Evolutionary conservation across 805 yeast genomes (phyloP).

Genomic region (Kodamaea fukazawae): DNA sequence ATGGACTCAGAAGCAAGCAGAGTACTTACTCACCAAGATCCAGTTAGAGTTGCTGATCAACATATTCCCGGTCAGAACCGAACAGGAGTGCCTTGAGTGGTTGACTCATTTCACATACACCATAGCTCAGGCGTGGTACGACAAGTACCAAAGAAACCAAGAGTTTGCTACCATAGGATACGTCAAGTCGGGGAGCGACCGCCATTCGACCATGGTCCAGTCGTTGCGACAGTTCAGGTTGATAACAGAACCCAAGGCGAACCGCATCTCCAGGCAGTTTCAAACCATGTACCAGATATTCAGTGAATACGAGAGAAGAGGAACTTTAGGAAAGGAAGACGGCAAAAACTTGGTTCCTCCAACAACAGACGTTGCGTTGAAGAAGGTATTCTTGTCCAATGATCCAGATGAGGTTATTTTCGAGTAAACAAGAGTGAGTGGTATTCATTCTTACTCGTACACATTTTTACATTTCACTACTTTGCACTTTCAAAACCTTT

Average conservation of each 20-base stretch:
- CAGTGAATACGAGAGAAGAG: slow-evolving; percentile 21
- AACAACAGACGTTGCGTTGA: slow-evolving; percentile 48
- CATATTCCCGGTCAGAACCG: slow-evolving; percentile 48
- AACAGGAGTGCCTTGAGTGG: slow-evolving; percentile 50
- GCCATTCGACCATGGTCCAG: slow-evolving; percentile 45
- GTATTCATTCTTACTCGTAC: not conserved
- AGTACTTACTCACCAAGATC: slow-evolving; percentile 38
- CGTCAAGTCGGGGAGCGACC: slow-evolving; percentile 52
- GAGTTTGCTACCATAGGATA: slow-evolving; percentile 54
- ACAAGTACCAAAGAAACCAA: slow-evolving; percentile 52
- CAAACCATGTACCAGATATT: slow-evolving; percentile 28
- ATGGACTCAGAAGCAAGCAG: slow-evolving; percentile 29
- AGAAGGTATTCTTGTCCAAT: slow-evolving; percentile 44
- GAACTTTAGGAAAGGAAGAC: slow-evolving; percentile 41
- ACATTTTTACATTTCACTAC: no score
- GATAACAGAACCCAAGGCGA: slow-evolving; percentile 53
- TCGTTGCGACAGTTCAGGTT: slow-evolving; percentile 55
- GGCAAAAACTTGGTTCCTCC: slow-evolving; percentile 50
- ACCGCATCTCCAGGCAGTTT: slow-evolving; percentile 41
- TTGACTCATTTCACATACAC: slow-evolving; percentile 56
- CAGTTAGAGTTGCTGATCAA: slow-evolving; percentile 49
- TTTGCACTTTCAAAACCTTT: no score
- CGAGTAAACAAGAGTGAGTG: slow-evolving; percentile 5
- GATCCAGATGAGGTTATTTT: slow-evolving; percentile 47
- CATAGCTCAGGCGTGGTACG: slow-evolving; percentile 51